A percentile compares a stretch with the other conserved stretches of the same genome.
phyloP scores from a whole-genome alignment of 441 rosid species.

The Jatropha multifida region DNA sequence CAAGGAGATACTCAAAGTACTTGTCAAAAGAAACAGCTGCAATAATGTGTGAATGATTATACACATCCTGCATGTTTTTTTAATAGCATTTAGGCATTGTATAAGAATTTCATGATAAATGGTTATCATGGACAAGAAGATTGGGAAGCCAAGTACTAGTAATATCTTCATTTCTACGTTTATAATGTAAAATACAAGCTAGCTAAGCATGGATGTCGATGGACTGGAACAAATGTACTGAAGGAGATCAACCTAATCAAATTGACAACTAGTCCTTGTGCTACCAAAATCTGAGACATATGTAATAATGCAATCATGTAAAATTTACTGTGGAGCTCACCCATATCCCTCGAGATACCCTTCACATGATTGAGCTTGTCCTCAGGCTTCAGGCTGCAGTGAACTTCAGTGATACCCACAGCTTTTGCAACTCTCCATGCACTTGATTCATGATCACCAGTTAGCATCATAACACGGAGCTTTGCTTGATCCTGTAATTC shows the following conservation, averaged over 20 bases:
- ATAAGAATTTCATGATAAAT: neutral
- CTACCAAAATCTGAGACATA: neutral
- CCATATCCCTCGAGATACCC: constrained; percentile 66
- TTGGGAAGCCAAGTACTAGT: neutral
- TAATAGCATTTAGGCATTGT: neutral
- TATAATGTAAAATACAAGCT: neutral
- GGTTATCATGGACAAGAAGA: neutral
- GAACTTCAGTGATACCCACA: constrained; percentile 79
- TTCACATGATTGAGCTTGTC: constrained; percentile 85
- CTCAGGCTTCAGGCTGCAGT: constrained; percentile 86
- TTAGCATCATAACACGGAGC: constrained; percentile 81
- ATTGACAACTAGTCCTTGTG: neutral
- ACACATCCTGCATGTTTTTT: neutral
- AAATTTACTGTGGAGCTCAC: constrained; percentile 33
- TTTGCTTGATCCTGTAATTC: constrained; percentile 61
- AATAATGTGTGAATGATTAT: neutral
- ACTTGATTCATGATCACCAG: constrained; percentile 94
- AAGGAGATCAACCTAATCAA: neutral
- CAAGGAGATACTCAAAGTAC: neutral
- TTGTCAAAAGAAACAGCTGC: neutral
- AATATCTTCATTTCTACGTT: neutral
- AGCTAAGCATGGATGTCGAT: neutral
- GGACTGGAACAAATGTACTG: neutral
- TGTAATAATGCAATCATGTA: constrained; percentile 1
- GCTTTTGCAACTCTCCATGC: constrained; percentile 94